A percentile compares a stretch with the other conserved stretches of the same genome.
These are phyloP conservation scores for Pisolithus thermaeus DNA, from an alignment of 1,284 basidiomycete genomes.

Conservation along the genomic window DNA sequence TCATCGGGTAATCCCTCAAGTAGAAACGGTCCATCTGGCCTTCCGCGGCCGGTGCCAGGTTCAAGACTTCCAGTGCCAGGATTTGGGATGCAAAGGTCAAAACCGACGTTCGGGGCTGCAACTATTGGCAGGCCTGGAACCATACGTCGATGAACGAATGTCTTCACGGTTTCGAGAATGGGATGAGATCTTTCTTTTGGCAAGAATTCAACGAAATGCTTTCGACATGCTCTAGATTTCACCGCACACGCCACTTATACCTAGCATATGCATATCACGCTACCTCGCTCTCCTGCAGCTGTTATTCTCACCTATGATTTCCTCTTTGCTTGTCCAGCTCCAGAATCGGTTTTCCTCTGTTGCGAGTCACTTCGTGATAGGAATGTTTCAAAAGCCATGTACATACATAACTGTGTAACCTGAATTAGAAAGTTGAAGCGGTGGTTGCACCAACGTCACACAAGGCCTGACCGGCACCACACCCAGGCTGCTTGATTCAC, in stretches of 20 bases:
- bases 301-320: neutral
- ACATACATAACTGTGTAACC: too few relatives aligned
- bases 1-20: neutral
- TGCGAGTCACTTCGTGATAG: neutral
- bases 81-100: constrained; percentile 6
- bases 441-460: too few relatives aligned
- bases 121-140: constrained; percentile 5
- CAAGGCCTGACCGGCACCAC: too few relatives aligned
- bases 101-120: neutral
- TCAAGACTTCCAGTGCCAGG: constrained; percentile 9
- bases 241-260: neutral
- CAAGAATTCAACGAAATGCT: neutral
- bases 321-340: neutral
- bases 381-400: neutral
- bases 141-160: constrained; percentile 1
- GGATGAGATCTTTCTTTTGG: neutral
- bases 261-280: neutral
- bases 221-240: neutral
- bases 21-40: neutral
- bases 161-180: neutral
- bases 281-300: neutral
- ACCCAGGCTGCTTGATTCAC: neutral
- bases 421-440: too few relatives aligned
- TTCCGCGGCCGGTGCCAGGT: constrained; percentile 6
- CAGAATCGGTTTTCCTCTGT: neutral